A percentile compares a stretch with the other conserved stretches of the same genome.
phyloP scores from a whole-genome alignment of 768 basidiomycete species.

The Agaricus subrufescens region DNA sequence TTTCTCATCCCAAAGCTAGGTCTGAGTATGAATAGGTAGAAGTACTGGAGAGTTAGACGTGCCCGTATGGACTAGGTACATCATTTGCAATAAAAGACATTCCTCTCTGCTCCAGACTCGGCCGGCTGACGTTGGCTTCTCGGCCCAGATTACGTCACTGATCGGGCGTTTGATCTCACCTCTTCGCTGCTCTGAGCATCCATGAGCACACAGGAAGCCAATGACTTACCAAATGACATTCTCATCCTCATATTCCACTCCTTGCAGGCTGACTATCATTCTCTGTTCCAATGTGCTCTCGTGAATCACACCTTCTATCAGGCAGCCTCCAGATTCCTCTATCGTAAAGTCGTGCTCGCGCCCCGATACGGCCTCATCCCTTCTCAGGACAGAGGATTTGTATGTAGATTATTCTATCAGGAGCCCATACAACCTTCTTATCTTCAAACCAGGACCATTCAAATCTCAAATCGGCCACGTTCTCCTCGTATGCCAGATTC shows the following conservation, averaged over 20 bases:
- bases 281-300: slow-evolving; percentile 37
- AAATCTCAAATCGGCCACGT: slow-evolving; percentile 34
- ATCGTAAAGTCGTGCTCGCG: slow-evolving; percentile 37
- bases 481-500: slow-evolving; percentile 32
- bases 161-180: not conserved
- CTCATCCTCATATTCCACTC: slow-evolving; percentile 27
- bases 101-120: not conserved
- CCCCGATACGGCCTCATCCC: slow-evolving; percentile 24
- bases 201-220: not conserved
- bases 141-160: slow-evolving; percentile 7
- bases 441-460: slow-evolving; percentile 23
- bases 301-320: slow-evolving; percentile 42
- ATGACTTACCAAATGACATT: slow-evolving; percentile 27
- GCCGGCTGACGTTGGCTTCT: not conserved
- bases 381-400: slow-evolving; percentile 29
- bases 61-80: not conserved
- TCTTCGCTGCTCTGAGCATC: not conserved
- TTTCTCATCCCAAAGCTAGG: not conserved
- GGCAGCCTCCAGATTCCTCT: slow-evolving; percentile 41
- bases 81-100: not conserved
- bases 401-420: not conserved
- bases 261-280: slow-evolving; percentile 27
- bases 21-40: not conserved
- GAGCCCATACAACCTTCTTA: not conserved
- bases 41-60: not conserved